Evolutionary conservation across 768 basidiomycete genomes (phyloP), one percentile per base, ranked within the genome.

Genomic region (Xerocomellus dryophilus): DNA sequence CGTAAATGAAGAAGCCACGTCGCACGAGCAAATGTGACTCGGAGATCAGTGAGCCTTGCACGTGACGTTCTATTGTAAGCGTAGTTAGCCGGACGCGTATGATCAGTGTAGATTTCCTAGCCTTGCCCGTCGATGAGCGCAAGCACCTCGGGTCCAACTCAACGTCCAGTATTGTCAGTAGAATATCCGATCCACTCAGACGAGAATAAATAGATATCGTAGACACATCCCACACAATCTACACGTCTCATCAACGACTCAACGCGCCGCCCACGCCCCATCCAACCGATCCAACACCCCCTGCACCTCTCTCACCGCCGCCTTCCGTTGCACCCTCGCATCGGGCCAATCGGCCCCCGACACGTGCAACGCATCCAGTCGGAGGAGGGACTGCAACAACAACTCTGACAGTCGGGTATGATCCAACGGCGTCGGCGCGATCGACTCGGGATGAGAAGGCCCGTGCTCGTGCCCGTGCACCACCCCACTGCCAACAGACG

Each of bases 251-350:
- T 31, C 43, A 18, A 34, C 27, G 12, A 15, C 32, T 59, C 50
- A 71, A 31, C 68, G 60, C 6, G 49, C 49, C 27, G 71, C 72
- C 87, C 89, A 91, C 7, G 80, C 85, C 23, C 74, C 78, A 67
- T 96, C 94, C 43, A 96, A 75, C 54, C 78, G 76, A 66, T 94
- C 92, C 54, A 98, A 78, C 60, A 92, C 76, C 23, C 74, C 78
- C 73, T 98, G 95, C 15, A 97, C 87, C 62, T 86, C 84, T 58
- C 80, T 85, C 45, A 98, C 94, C 1, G 91, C 95, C 31, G 80
- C 83, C 72, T 96, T 97, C 57, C 95, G 78, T 67, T 88, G 83
- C 59, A 75, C 76, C 63, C 95, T 79, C 14, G 93, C 94, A 5
- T 84, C 78, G 9, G 81, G 78, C 89, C 93, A 97, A 46, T 83